phyloP scores from a whole-genome alignment of 228 moss, liverwort and hornwort species.

The Sphagnum magellanicum region DNA sequence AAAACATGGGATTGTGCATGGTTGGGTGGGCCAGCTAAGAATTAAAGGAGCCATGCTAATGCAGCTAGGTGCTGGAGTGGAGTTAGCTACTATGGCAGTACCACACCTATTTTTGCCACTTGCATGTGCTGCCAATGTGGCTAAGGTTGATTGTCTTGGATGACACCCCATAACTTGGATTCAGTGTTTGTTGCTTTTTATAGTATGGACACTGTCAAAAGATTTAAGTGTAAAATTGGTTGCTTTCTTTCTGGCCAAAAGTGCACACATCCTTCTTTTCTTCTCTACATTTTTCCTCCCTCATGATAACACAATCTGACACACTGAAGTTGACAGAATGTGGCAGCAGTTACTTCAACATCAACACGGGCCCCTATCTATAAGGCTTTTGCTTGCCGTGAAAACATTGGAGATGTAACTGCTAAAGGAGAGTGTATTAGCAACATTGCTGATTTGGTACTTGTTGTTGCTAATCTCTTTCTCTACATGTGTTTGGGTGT shows the following conservation, averaged over 20 bases:
- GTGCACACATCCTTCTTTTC: not conserved
- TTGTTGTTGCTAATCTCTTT: constrained; percentile 2
- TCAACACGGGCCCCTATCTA: constrained; percentile 97
- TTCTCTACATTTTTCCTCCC: not conserved
- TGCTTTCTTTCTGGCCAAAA: too few relatives aligned
- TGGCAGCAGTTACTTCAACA: constrained; percentile 96
- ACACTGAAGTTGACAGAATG: constrained; percentile 46
- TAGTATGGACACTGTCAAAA: not conserved
- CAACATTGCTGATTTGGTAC: constrained; percentile 93
- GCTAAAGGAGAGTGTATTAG: constrained; percentile 99
- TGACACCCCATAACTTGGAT: not conserved
- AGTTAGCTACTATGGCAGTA: constrained; percentile 77
- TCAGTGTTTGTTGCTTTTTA: not conserved
- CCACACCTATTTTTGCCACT: constrained; percentile 85
- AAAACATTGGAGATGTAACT: constrained; percentile 98
- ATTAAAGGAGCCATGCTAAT: constrained; percentile 95
- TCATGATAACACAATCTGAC: not conserved
- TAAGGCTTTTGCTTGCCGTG: constrained; percentile 91
- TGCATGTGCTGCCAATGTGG: constrained; percentile 94
- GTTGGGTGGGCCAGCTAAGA: constrained; percentile 55
- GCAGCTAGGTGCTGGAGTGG: constrained; percentile 95
- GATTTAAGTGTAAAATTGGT: too few relatives aligned
- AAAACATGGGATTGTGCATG: too few relatives aligned
- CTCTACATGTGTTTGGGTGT: not conserved
- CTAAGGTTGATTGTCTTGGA: constrained; percentile 45